A percentile compares a stretch with the other conserved stretches of the same genome.
Conservation (phyloP, 306 rosid genomes). For the Trichosanthes cucumerina region DNA sequence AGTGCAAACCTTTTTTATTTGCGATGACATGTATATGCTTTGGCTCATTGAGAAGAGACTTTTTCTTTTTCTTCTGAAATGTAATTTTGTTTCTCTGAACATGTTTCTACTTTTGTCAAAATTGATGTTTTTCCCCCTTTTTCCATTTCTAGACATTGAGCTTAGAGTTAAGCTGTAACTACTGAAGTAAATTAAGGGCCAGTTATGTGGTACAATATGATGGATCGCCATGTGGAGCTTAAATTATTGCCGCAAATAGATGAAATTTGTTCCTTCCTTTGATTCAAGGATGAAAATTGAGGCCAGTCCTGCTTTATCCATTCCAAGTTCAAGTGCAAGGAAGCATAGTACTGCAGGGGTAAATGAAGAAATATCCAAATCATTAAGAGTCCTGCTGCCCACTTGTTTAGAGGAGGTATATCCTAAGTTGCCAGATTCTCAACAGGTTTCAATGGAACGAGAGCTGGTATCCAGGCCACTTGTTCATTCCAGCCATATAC, state of each 20-base stretch:
- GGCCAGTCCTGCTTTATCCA: conserved; percentile 57
- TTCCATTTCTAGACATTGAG: neutral
- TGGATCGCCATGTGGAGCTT: conserved; percentile 7
- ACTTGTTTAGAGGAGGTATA: conserved; percentile 44
- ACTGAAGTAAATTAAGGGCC: neutral
- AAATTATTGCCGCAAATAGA: conserved; percentile 8
- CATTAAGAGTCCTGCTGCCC: conserved; percentile 53
- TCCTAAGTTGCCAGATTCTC: conserved; percentile 64
- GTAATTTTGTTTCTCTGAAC: neutral
- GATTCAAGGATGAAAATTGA: conserved; percentile 52
- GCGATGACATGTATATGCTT: neutral
- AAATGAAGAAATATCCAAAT: conserved; percentile 49
- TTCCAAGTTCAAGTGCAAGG: conserved; percentile 53
- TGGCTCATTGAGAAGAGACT: neutral
- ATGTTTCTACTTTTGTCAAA: neutral
- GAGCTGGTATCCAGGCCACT: conserved; percentile 40
- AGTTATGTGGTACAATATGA: conserved; percentile 11
- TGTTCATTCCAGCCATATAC: conserved; percentile 39
- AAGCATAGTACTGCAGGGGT: conserved; percentile 54
- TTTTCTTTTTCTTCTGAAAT: neutral
- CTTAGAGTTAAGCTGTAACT: neutral
- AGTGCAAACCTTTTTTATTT: neutral
- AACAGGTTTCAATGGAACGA: conserved; percentile 44
- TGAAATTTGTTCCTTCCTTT: conserved; percentile 22
- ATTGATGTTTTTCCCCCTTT: neutral